Percentiles rank a stretch among this genome's conserved stretches.
Evolutionary conservation across 2,329 filamentous ascomycete species (phyloP).

Genomic region (Cladophialophora psammophila): DNA sequence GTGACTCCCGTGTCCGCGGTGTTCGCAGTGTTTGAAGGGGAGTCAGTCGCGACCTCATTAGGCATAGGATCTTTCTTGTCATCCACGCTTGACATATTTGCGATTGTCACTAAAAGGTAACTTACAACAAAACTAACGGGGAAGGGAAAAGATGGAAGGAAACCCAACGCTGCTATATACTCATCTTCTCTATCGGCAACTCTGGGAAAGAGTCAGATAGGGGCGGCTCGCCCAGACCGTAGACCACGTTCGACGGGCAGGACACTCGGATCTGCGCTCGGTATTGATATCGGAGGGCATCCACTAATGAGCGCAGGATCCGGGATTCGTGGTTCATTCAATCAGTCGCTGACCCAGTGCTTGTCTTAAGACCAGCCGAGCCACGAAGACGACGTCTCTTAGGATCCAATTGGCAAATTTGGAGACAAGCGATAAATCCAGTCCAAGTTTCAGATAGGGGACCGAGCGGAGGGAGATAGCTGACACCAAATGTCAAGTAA

Average conservation of each 20-base stretch:
- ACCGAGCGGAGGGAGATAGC: conserved; percentile 20
- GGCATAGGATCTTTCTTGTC: conserved; percentile 17
- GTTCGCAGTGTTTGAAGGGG: conserved; percentile 6
- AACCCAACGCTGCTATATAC: conserved; percentile 13
- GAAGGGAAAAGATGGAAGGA: neutral
- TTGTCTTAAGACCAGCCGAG: conserved; percentile 1
- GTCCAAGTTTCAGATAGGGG: conserved; percentile 24
- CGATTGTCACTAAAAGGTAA: neutral
- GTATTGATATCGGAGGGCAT: conserved; percentile 3
- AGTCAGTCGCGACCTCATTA: neutral
- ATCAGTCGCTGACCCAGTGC: conserved; percentile 11
- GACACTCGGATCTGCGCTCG: conserved; percentile 1
- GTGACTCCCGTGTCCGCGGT: conserved; percentile 9
- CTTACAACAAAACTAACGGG: neutral
- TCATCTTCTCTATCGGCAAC: neutral
- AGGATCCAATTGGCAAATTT: conserved; percentile 7
- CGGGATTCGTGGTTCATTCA: conserved; percentile 10
- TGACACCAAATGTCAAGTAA: conserved; percentile 30
- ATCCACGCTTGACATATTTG: conserved; percentile 19
- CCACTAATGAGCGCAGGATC: conserved; percentile 7
- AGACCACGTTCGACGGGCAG: conserved; percentile 2
- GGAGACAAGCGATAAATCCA: conserved; percentile 9
- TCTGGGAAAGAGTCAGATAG: conserved; percentile 13
- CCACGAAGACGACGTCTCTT: conserved; percentile 1
- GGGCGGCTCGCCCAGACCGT: neutral